Evolutionary conservation across 148 eudicot species (phyloP).

Genomic region (Cornus controversa): DNA sequence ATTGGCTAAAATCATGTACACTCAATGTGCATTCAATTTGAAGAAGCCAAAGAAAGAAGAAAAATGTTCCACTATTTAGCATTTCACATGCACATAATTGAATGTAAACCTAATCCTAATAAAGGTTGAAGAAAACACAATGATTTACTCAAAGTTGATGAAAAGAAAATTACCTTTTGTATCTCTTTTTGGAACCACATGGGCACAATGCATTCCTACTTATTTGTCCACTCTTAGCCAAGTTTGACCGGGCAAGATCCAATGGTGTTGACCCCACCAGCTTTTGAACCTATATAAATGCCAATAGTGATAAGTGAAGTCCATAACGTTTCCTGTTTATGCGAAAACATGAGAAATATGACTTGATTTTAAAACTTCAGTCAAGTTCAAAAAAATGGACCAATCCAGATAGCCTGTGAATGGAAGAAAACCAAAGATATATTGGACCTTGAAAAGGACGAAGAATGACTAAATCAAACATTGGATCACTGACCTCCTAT

Average conservation of each 20-base stretch:
- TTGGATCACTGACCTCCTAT: not conserved
- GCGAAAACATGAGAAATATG: not conserved
- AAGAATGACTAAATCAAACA: not conserved
- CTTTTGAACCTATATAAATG: slow-evolving; percentile 57
- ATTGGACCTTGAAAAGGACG: not conserved
- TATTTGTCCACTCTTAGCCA: slow-evolving; percentile 90
- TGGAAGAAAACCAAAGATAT: not conserved
- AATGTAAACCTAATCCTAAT: not conserved
- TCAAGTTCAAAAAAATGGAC: not conserved
- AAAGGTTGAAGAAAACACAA: slow-evolving; percentile 2
- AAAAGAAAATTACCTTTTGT: slow-evolving; percentile 52
- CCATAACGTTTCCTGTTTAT: not conserved
- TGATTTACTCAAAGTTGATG: not conserved
- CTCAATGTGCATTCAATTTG: not conserved
- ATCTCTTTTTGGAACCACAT: slow-evolving; percentile 83
- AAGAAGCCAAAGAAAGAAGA: slow-evolving; percentile 3
- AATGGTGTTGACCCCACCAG: slow-evolving; percentile 70
- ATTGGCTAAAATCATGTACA: not conserved
- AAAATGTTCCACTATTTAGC: not conserved
- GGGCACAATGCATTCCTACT: slow-evolving; percentile 86
- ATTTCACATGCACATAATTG: not conserved
- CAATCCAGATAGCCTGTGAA: not conserved
- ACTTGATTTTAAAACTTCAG: not conserved
- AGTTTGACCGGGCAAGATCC: slow-evolving; percentile 70
- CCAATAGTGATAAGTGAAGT: slow-evolving; percentile 2